Evolutionary conservation across 1,284 basidiomycete species (phyloP).

Genomic region (Sutorius eximius): DNA sequence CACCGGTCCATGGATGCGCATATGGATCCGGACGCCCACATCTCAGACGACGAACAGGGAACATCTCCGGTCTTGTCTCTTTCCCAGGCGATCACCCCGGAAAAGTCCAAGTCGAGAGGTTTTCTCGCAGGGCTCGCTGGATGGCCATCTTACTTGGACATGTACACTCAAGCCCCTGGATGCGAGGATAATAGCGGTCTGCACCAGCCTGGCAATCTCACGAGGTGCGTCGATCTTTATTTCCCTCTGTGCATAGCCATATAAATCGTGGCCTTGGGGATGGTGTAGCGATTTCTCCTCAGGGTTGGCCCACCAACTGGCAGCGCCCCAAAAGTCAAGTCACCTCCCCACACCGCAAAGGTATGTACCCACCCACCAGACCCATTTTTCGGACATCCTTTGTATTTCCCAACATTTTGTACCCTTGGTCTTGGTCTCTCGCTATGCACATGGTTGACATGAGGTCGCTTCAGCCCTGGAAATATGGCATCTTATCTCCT

Average conservation of each 20-base stretch:
- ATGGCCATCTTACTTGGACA: conserved; percentile 19
- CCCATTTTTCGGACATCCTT: not conserved
- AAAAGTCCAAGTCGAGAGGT: conserved; percentile 8
- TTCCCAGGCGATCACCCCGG: conserved; percentile 13
- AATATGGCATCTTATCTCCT: conserved; percentile 48
- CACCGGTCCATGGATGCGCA: conserved; percentile 8
- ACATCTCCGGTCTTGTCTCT: conserved; percentile 2
- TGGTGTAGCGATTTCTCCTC: conserved; percentile 12
- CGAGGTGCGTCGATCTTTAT: conserved; percentile 18
- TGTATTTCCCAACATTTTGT: not conserved
- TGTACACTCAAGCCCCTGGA: conserved; percentile 19
- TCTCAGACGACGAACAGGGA: conserved; percentile 4
- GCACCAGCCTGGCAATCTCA: conserved; percentile 7
- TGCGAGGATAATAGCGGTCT: conserved; percentile 3
- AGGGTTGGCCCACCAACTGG: not conserved
- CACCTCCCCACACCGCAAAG: conserved; percentile 33
- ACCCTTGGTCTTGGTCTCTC: conserved; percentile 2
- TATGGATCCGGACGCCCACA: conserved; percentile 4
- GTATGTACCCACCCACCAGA: conserved; percentile 3
- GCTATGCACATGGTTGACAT: conserved; percentile 9
- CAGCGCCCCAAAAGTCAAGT: conserved; percentile 12
- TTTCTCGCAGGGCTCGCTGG: conserved; percentile 18
- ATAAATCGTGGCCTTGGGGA: not conserved
- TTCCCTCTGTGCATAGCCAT: not conserved
- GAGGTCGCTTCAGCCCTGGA: conserved; percentile 42